Conservation (phyloP, 164 flowering plant genomes). For the Liriodendron chinense region DNA sequence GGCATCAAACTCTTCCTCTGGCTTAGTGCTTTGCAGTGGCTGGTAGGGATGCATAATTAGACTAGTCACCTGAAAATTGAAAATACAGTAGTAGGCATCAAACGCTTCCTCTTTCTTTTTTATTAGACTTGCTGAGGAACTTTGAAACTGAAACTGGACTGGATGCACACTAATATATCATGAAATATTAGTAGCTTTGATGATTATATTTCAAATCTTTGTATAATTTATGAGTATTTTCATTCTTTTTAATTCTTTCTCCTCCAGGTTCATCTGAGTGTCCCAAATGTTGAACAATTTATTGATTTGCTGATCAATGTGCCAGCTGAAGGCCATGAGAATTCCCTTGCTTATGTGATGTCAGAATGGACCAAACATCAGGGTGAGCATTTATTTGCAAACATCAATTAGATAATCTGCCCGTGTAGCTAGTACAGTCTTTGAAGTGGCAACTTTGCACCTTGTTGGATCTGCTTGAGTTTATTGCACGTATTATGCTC, state of each 20-base stretch:
- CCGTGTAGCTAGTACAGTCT: not conserved
- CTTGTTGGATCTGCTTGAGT: not conserved
- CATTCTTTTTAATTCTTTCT: conserved; percentile 1
- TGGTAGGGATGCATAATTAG: no score
- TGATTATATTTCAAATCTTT: not conserved
- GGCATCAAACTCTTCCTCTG: no score
- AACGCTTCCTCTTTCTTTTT: no score
- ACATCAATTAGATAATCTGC: not conserved
- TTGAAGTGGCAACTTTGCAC: not conserved
- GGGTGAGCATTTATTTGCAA: conserved; percentile 38
- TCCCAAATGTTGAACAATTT: conserved; percentile 73
- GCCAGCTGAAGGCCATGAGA: conserved; percentile 63
- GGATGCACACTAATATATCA: no score
- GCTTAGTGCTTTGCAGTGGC: no score
- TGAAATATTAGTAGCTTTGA: not conserved
- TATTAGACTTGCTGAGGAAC: no score
- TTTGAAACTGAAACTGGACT: no score
- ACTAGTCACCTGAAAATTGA: no score
- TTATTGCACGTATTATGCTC: not conserved
- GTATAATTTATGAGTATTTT: not conserved
- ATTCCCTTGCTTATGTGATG: conserved; percentile 77
- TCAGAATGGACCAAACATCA: conserved; percentile 90
- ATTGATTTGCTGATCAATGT: conserved; percentile 64
- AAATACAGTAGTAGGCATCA: no score
- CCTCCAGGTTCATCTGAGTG: conserved; percentile 82